Conservation (phyloP, 257 asterid genomes). For the Thymus mandschuricus region DNA sequence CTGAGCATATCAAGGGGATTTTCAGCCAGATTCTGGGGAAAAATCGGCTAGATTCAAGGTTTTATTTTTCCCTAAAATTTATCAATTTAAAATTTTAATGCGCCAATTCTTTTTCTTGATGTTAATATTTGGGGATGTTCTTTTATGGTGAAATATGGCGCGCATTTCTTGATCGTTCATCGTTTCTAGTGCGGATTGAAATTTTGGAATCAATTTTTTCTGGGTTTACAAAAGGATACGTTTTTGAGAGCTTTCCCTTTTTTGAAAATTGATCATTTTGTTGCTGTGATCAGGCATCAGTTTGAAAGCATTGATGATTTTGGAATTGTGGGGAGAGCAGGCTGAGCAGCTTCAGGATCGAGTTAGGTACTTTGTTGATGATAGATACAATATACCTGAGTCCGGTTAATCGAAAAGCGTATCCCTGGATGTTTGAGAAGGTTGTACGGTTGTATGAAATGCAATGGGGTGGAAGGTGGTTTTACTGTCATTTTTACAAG, state of each 20-base stretch:
- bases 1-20: not conserved
- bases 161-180: not conserved
- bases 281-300: not conserved
- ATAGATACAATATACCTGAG: not conserved
- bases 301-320: not conserved
- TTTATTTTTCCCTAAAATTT: not conserved
- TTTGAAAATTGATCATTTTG: not conserved
- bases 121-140: not conserved
- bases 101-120: not conserved
- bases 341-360: slow-evolving; percentile 10
- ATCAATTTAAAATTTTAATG: not conserved
- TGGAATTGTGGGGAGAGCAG: not conserved
- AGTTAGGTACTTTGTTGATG: slow-evolving; percentile 14
- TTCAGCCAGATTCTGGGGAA: not conserved
- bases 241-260: not conserved
- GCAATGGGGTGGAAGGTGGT: slow-evolving; percentile 76
- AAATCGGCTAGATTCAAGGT: not conserved
- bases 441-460: slow-evolving; percentile 34
- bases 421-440: not conserved
- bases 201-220: not conserved
- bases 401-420: not conserved
- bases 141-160: not conserved
- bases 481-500: slow-evolving; percentile 40
- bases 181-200: not conserved
- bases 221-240: not conserved